These are phyloP conservation scores for Alternaria ventricosa DNA, from an alignment of 2,329 filamentous ascomycete species.

Conservation along the genomic window DNA sequence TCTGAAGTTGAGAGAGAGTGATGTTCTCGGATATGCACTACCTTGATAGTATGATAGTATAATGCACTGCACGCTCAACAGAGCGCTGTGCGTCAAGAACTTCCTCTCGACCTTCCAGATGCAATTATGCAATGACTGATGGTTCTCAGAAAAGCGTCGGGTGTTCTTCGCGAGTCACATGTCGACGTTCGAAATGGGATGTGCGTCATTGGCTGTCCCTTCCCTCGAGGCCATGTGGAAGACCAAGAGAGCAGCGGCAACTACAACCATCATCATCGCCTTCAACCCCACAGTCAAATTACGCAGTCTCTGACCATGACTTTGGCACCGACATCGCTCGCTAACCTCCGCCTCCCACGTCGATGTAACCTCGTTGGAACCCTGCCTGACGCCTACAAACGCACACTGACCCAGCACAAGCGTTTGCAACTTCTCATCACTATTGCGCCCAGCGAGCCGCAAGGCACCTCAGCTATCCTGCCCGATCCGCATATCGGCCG, in stretches of 20 bases:
- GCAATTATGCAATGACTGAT: background rate
- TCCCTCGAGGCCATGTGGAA: background rate
- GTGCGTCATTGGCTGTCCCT: slow-evolving; percentile 6
- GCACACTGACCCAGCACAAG: background rate
- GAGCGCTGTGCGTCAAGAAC: background rate
- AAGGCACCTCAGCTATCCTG: background rate
- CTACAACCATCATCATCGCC: background rate
- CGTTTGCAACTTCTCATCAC: slow-evolving; percentile 8
- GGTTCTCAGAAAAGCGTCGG: background rate
- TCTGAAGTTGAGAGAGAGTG: background rate
- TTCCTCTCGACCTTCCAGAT: background rate
- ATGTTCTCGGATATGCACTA: background rate
- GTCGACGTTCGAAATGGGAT: background rate
- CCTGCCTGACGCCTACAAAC: background rate
- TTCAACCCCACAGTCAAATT: background rate
- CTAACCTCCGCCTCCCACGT: background rate
- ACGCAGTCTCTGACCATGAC: background rate
- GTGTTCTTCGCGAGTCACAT: background rate
- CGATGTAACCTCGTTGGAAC: background rate
- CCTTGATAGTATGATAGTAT: background rate
- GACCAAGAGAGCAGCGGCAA: background rate
- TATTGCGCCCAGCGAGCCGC: background rate
- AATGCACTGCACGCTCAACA: background rate
- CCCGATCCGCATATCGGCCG: background rate
- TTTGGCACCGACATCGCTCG: background rate